Evolutionary conservation across 768 basidiomycete genomes (phyloP).

Genomic region (Mycena albidolilacea): DNA sequence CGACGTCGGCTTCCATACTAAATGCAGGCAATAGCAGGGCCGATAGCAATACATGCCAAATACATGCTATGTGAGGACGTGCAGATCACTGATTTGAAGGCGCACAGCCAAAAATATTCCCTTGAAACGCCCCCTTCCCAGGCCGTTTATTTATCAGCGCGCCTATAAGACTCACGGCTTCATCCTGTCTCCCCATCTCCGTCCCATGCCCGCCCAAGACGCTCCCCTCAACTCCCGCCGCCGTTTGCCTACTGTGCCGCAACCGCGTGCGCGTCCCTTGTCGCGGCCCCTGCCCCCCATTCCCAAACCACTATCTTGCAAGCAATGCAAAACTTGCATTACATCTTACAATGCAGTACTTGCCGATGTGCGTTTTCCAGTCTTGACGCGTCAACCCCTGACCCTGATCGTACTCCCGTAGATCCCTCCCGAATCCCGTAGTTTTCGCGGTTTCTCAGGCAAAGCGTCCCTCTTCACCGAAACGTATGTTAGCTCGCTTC

Average conservation of each 20-base stretch:
- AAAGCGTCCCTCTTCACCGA: slow-evolving; percentile 73
- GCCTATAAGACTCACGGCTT: neutral
- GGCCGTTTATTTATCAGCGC: neutral
- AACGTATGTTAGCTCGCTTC: slow-evolving; percentile 55
- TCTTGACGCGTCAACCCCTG: slow-evolving; percentile 7
- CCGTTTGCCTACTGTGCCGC: slow-evolving; percentile 41
- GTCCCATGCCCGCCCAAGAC: slow-evolving; percentile 25
- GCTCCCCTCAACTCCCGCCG: slow-evolving; percentile 43
- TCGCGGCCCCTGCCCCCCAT: slow-evolving; percentile 67
- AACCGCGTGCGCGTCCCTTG: slow-evolving; percentile 40
- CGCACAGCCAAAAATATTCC: neutral
- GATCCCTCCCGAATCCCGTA: slow-evolving; percentile 62
- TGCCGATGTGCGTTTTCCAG: slow-evolving; percentile 53
- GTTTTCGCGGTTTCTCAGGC: slow-evolving; percentile 70
- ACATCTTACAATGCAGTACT: slow-evolving; percentile 61
- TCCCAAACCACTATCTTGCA: slow-evolving; percentile 62
- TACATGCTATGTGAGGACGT: neutral
- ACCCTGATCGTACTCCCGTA: slow-evolving; percentile 37
- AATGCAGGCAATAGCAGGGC: no score
- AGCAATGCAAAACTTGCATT: slow-evolving; percentile 60
- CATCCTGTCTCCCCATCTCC: neutral
- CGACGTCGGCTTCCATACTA: no score
- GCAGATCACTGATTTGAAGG: neutral
- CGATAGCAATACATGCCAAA: neutral
- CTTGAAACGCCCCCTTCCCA: neutral